Base-by-base conservation (phyloP, 2,329 filamentous ascomycete genomes). In the Aspergillus nomiae region DNA sequence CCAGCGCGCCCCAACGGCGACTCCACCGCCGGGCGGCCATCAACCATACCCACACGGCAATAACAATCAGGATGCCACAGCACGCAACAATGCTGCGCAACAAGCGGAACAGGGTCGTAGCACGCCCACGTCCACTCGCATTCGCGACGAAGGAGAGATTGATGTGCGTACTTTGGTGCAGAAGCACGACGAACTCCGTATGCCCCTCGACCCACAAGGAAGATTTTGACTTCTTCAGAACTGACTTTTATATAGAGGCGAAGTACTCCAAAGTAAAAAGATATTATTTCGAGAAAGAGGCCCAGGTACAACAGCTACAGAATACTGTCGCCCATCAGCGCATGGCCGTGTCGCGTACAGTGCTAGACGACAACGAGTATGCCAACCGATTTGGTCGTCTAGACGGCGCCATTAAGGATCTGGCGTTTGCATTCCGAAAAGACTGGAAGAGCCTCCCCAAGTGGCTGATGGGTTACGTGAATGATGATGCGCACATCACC, bases 221-320 rank as follows among this genome's bases (percentile, higher is more conserved):
- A 50, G 21, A 8, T 43, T 43, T 24, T 24, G 14, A 19, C 11
- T 24, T 14, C 6, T 16, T 36, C 56, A 64, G 24, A 62, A 43
- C 54, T n/a, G 60, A 54, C 48, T 26, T 21, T 30, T 28, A 9
- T 36, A 1, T 67, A 97, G 94, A 95, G 73, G 88, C 88, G 69
- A 99, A 99, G 81, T 99, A 99, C 77, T 96, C 96, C 77, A 97
- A 97, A 75, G 94, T 99, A 62, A 99, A 99, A 82, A 89, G 93
- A 61, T 91, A 97, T 71, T 99, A 97, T 76, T 98, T 98, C 77
- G 95, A 98, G 67, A 90, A 96, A 71, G 91, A 90, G 68, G 85
- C 89, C 21, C 94, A 97, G 78, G 91, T 98, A 28, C 94, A 97
- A 77, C 91, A 95, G 71, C 85, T 99, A 21, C 95, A 99, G 77